These are phyloP conservation scores for Fraxinus pennsylvanica DNA, from an alignment of 257 asterid species.

Conservation along the genomic window DNA sequence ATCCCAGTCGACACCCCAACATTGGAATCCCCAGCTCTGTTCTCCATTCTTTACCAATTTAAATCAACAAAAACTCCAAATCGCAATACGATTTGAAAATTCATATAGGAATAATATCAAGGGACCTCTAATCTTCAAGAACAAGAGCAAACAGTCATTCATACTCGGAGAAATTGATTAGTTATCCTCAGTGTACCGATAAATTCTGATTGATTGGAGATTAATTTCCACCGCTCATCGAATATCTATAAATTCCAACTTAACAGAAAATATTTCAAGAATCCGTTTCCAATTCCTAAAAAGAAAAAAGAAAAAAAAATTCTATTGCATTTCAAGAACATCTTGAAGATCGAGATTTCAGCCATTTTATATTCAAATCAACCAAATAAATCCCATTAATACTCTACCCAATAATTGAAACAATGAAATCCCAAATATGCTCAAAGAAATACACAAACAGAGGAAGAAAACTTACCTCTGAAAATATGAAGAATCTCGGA, in stretches of 20 bases:
- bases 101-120: not conserved
- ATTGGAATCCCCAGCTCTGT: not conserved
- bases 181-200: not conserved
- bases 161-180: not conserved
- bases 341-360: not conserved
- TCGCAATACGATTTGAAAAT: not conserved
- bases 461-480: constrained; percentile 20
- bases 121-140: not conserved
- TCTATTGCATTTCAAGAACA: constrained; percentile 5
- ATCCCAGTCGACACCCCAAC: not conserved
- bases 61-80: not conserved
- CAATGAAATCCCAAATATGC: not conserved
- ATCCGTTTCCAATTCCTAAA: too few species aligned
- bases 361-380: constrained; percentile 2
- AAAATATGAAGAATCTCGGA: constrained; percentile 25
- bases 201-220: not conserved
- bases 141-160: not conserved
- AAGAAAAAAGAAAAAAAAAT: too few species aligned
- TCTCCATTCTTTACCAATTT: not conserved
- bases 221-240: not conserved
- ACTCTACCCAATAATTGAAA: not conserved
- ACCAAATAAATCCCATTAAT: not conserved
- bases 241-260: not conserved
- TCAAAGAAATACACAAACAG: not conserved
- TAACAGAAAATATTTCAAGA: not conserved